phyloP scores from a whole-genome alignment of 2,329 filamentous ascomycete species.

The Epichloe sylvatica region DNA sequence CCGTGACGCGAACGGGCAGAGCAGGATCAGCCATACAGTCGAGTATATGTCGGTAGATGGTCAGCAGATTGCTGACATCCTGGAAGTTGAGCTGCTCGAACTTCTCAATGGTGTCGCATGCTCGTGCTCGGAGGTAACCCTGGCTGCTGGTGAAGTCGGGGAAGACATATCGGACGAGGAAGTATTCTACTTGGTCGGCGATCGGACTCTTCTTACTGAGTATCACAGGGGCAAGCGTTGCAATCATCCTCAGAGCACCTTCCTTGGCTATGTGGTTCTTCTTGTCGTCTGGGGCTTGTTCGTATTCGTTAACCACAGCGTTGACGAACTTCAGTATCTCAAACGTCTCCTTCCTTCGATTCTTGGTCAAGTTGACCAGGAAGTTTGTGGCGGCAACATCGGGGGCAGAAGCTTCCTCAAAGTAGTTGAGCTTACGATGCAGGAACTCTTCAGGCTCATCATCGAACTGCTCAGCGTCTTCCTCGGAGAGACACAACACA shows the following conservation, averaged over 20 bases:
- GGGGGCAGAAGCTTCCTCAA: slow-evolving; percentile 89
- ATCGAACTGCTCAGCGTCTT: slow-evolving; percentile 87
- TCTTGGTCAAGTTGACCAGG: slow-evolving; percentile 85
- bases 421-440: slow-evolving; percentile 93
- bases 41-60: slow-evolving; percentile 92
- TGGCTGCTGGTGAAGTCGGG: slow-evolving; percentile 89
- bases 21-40: slow-evolving; percentile 94
- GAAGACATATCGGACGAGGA: slow-evolving; percentile 96
- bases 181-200: slow-evolving; percentile 94
- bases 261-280: slow-evolving; percentile 95
- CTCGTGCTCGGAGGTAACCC: slow-evolving; percentile 83
- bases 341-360: slow-evolving; percentile 88
- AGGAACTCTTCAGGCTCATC: slow-evolving; percentile 93
- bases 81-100: slow-evolving; percentile 96
- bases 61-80: slow-evolving; percentile 85
- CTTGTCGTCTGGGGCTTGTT: slow-evolving; percentile 66
- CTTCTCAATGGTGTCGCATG: slow-evolving; percentile 95
- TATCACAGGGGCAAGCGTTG: slow-evolving; percentile 83
- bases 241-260: slow-evolving; percentile 92
- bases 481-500: slow-evolving; percentile 78
- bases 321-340: slow-evolving; percentile 93
- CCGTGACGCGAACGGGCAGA: slow-evolving; percentile 85
- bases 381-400: slow-evolving; percentile 96
- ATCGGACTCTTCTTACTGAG: slow-evolving; percentile 97
- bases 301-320: slow-evolving; percentile 84